Percentiles rank a stretch among this genome's conserved stretches.
phyloP scores from a whole-genome alignment of 108 stramenopile species.

The Nitzschia sp. region DNA sequence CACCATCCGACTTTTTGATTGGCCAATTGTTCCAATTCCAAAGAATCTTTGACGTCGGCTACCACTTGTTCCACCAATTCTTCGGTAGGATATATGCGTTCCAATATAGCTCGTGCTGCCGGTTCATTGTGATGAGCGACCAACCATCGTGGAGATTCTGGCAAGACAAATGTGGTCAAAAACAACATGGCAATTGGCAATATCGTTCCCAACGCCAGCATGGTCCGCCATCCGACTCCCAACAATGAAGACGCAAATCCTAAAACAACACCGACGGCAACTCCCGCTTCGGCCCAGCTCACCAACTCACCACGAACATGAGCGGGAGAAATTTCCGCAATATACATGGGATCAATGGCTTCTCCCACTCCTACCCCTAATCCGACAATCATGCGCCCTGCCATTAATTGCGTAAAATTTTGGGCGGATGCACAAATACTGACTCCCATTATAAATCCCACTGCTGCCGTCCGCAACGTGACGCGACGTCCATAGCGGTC shows the following conservation, averaged over 20 bases:
- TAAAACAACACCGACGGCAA: conserved; percentile 74
- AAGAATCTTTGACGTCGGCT: conserved; percentile 64
- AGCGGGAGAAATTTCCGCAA: conserved; percentile 75
- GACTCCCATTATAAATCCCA: conserved; percentile 70
- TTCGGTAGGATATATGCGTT: conserved; percentile 52
- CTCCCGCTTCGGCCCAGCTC: conserved; percentile 78
- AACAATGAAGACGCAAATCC: conserved; percentile 65
- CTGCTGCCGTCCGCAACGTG: conserved; percentile 62
- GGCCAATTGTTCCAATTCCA: conserved; percentile 58
- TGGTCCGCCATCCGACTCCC: conserved; percentile 64
- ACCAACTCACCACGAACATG: conserved; percentile 79
- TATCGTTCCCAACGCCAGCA: conserved; percentile 66
- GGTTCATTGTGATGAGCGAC: conserved; percentile 55
- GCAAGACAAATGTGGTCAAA: conserved; percentile 65
- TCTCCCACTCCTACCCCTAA: conserved; percentile 82
- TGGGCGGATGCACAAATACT: conserved; percentile 42
- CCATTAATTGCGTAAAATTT: conserved; percentile 58
- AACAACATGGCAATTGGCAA: conserved; percentile 70
- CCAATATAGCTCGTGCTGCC: conserved; percentile 50
- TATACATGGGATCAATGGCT: conserved; percentile 79
- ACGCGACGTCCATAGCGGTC: conserved; percentile 67
- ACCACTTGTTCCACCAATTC: conserved; percentile 39
- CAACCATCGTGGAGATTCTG: conserved; percentile 92
- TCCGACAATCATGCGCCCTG: conserved; percentile 78
- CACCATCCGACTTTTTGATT: conserved; percentile 76